Evolutionary conservation across 192 early-diverging fungal genomes (phyloP), one percentile per base, ranked within the genome.

Genomic region (Phycomyces nitens): DNA sequence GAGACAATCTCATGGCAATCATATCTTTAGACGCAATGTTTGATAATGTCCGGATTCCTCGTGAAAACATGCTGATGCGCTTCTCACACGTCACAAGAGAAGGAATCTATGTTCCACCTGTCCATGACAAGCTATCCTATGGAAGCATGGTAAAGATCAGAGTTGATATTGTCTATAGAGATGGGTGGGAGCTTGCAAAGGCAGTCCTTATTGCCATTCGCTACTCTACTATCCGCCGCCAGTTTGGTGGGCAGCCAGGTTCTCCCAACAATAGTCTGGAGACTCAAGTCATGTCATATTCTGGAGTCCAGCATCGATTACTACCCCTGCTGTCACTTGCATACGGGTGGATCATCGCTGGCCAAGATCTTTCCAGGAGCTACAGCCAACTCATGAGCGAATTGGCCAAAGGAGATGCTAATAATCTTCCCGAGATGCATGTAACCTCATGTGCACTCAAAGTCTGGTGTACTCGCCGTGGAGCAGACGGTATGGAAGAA

Each of bases 51-150:
- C 83, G 84, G 7, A 87, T 94, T 66, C 89, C 92, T 12, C 85
- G 89, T 41, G 76, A 84, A 54, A 85, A 92, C 74, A 89, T 94
- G 83, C 65, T 94, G 63, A 88, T 89, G 85, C 78, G 88, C n/a
- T 90, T 88, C 73, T 83, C 90, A 34, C 77, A 78, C n/a, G 88
- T 94, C 5, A 82, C 83, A 51, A 68, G 73, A 44, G 79, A 85
- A 42, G 92, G 90, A 24, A 64, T 77, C 47, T 89, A 89, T 70
- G 70, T 72, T 64, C 81, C 78, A 20, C 90, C 92, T 20, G 76
- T 85, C 16, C 84, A 86, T 66, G 78, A 77, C 59, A 82, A 91
- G 80, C 81, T 94, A 26, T 70, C 86, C 9, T 92, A 91, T 70
- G 89, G 90, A 22, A 87, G 84, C 14, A 91, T 94, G 90, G 84